A percentile compares a stretch with the other conserved stretches of the same genome.
These are phyloP conservation scores for Hanseniaspora clermontiae DNA, from an alignment of 805 yeast genomes.

Conservation along the genomic window DNA sequence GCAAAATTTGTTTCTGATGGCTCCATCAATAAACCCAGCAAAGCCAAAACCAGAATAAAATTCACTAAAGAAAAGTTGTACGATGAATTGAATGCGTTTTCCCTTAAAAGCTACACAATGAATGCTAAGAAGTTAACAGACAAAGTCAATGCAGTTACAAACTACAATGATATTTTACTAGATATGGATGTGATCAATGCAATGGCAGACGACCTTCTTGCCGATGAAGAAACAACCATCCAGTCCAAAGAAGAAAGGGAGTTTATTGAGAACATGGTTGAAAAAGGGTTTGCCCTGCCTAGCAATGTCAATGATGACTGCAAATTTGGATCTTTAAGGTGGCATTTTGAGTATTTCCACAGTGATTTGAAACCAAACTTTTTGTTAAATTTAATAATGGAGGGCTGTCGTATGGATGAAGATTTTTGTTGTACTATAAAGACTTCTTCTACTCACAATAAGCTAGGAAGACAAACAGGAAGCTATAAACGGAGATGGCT, in stretches of 20 bases:
- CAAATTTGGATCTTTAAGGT: too few species aligned
- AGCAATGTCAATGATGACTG: not conserved
- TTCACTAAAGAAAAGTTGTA: not conserved
- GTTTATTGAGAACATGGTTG: not conserved
- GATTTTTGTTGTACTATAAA: not conserved
- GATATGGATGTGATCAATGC: constrained; percentile 2
- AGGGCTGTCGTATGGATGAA: not conserved
- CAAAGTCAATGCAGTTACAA: not conserved
- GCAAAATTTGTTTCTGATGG: not conserved
- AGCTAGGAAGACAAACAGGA: too few species aligned
- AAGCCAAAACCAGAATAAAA: not conserved
- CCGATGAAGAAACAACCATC: not conserved
- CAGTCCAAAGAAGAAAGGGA: not conserved
- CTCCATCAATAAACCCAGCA: not conserved
- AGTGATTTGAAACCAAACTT: not conserved
- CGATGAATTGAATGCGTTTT: not conserved
- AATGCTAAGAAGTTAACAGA: not conserved
- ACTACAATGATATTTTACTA: not conserved
- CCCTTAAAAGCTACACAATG: not conserved
- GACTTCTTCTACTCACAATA: too few species aligned
- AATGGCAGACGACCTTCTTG: not conserved
- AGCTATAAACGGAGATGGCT: too few species aligned
- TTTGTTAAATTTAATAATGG: not conserved
- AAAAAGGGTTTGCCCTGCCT: not conserved
- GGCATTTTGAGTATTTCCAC: too few species aligned